Evolutionary conservation across 2,329 filamentous ascomycete genomes (phyloP), one percentile per base, ranked within the genome.

Genomic region (Knufia fluminis): DNA sequence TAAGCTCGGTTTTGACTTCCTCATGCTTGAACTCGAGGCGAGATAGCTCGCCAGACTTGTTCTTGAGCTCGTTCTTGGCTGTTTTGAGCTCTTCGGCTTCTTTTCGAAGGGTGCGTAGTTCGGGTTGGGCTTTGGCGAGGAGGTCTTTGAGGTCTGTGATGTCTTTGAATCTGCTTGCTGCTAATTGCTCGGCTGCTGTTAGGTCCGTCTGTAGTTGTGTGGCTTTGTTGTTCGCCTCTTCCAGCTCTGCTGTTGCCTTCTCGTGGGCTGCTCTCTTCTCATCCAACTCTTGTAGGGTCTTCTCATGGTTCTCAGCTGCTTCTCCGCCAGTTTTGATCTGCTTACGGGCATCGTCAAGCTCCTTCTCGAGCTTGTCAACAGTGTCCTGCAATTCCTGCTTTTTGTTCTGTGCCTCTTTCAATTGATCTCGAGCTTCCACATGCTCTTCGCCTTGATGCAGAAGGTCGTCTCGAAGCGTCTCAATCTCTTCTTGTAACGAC

Each of bases 121-220:
- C 91, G 0, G 88, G 85, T 61, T 96, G 90, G 0, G 85, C 78
- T 64, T 92, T 94, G 57, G 89, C 83, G 24, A 96, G 67, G 2
- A 90, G 74, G 53, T 91, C 85, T 17, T 83, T 78, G 40, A 95
- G 71, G 23, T 94, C 86, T 0, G 82, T 83, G 1, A 96, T 71
- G 52, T 97, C 90, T 65, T 89, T 94, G 71, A 89, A 97, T 24
- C 92, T 78, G 14, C 79, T 84, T 53, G 94, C 83, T 0, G 92
- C 88, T 10, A 97, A 76, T 66, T 94, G 82, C 63, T 96, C 83
- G 0, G 90, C 85, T 1, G 89, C 89, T 1, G 82, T 84, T 2
- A 97, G 75, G 62, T 98, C 91, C 0, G 84, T 86, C 61, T 94
- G 82, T 16, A 96, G 66, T 0, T 78, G 76, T 1, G 79, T 72